These are phyloP conservation scores for Thelephora ganbajun DNA, from an alignment of 768 basidiomycete genomes.

Conservation along the genomic window DNA sequence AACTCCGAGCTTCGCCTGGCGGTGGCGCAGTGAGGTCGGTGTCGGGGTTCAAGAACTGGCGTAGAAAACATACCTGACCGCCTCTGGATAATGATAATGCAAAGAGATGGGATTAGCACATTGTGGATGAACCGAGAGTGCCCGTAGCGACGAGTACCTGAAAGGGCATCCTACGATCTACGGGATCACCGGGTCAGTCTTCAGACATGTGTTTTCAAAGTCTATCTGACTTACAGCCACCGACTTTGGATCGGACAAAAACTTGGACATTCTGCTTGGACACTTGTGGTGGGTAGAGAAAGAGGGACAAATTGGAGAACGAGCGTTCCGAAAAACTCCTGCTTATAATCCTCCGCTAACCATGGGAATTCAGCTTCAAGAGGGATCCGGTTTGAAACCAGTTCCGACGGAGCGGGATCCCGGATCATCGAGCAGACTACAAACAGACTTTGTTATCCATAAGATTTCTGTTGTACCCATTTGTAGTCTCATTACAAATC, in stretches of 20 bases:
- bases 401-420: no score
- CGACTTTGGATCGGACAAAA: constrained; percentile 59
- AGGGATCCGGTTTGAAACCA: no score
- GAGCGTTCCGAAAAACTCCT: no score
- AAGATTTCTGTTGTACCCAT: no score
- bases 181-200: not conserved
- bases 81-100: constrained; percentile 30
- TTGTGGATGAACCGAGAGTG: constrained; percentile 1
- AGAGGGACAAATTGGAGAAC: no score
- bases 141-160: constrained; percentile 40
- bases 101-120: constrained; percentile 5
- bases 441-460: no score
- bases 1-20: constrained; percentile 63
- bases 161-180: constrained; percentile 94
- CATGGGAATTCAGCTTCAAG: no score
- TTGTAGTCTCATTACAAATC: no score
- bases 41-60: constrained; percentile 5
- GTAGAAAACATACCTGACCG: constrained; percentile 42
- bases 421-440: no score
- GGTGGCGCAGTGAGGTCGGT: constrained; percentile 2
- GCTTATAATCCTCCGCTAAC: no score
- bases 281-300: no score
- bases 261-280: constrained; percentile 12
- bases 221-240: constrained; percentile 46
- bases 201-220: not conserved